phyloP scores from a whole-genome alignment of 345 rosid genomes.

The Eutrema yunnanense region DNA sequence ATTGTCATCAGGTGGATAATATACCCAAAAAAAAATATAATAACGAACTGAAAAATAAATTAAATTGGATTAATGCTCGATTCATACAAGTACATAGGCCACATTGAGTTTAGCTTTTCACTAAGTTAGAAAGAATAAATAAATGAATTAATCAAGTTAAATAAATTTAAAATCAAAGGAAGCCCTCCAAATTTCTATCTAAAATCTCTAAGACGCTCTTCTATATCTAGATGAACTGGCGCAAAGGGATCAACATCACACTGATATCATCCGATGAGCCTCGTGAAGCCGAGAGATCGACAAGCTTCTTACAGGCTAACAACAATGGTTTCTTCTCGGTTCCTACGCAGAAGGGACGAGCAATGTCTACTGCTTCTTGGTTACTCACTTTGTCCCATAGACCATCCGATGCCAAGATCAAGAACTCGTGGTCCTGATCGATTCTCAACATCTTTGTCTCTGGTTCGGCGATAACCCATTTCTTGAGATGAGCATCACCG shows the following conservation, averaged over 20 bases:
- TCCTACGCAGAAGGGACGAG: slow-evolving; percentile 45
- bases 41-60: slow-evolving; percentile 8
- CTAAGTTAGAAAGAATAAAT: slow-evolving; percentile 25
- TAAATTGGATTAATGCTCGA: neutral
- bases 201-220: neutral
- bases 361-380: slow-evolving; percentile 83
- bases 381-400: slow-evolving; percentile 83
- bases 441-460: slow-evolving; percentile 51
- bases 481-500: slow-evolving; percentile 65
- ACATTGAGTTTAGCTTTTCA: neutral
- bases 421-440: slow-evolving; percentile 58
- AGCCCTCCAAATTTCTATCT: slow-evolving; percentile 13
- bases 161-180: neutral
- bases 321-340: slow-evolving; percentile 34
- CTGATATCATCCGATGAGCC: slow-evolving; percentile 79
- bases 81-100: slow-evolving; percentile 23
- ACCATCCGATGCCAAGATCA: slow-evolving; percentile 85
- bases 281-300: slow-evolving; percentile 50
- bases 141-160: slow-evolving; percentile 14
- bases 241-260: slow-evolving; percentile 54
- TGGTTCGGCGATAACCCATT: slow-evolving; percentile 79
- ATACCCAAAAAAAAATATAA: neutral
- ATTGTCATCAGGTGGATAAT: neutral
- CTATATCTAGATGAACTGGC: slow-evolving; percentile 23
- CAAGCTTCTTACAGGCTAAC: slow-evolving; percentile 67